A percentile compares a stretch with the other conserved stretches of the same genome.
These are phyloP conservation scores for Gaeumannomyces sp. DNA, from an alignment of 2,329 filamentous ascomycete genomes.

Conservation along the genomic window DNA sequence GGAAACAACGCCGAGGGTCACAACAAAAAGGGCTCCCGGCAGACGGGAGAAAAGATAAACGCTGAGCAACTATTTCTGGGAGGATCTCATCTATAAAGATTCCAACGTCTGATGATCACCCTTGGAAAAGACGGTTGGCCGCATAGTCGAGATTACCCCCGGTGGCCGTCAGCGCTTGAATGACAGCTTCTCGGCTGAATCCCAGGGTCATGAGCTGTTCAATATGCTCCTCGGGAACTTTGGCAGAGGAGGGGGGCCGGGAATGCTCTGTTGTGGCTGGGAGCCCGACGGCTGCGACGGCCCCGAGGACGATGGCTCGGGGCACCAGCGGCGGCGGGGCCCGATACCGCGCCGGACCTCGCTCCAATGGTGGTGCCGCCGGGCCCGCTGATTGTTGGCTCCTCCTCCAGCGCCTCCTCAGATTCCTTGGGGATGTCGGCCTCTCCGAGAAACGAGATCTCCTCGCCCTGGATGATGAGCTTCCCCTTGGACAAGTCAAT, in stretches of 20 bases:
- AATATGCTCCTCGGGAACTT: conserved; percentile 57
- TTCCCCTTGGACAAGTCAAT: conserved; percentile 83
- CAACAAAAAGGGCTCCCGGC: no score
- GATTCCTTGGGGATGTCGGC: conserved; percentile 85
- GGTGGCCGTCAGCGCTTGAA: conserved; percentile 74
- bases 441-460: conserved; percentile 86
- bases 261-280: conserved; percentile 18
- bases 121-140: conserved; percentile 68
- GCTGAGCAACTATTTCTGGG: background rate
- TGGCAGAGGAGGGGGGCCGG: conserved; percentile 21
- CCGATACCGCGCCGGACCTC: conserved; percentile 69
- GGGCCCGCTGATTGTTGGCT: conserved; percentile 79
- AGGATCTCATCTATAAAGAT: background rate
- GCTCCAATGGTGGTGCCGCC: conserved; percentile 86
- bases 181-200: conserved; percentile 67
- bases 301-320: conserved; percentile 14
- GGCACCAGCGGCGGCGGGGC: conserved; percentile 30
- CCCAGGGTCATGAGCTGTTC: conserved; percentile 72
- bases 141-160: conserved; percentile 83
- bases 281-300: conserved; percentile 19
- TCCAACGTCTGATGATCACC: conserved; percentile 22
- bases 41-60: background rate
- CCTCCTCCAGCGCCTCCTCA: conserved; percentile 65
- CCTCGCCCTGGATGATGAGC: conserved; percentile 80
- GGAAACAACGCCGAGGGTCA: background rate